These are phyloP conservation scores for Parasitella parasitica DNA, from an alignment of 371 early-diverging fungal species.

Conservation along the genomic window DNA sequence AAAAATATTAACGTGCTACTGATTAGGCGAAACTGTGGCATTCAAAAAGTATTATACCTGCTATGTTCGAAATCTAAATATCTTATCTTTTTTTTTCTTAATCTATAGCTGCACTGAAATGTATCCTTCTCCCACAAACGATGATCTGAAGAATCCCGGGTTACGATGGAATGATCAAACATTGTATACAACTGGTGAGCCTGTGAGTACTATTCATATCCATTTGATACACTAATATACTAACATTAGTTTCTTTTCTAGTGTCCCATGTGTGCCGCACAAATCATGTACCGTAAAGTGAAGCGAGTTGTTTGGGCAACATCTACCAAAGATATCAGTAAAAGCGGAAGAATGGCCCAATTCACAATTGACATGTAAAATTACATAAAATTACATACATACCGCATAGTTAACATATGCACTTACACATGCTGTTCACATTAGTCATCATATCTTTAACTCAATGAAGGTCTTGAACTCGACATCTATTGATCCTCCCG, in stretches of 20 bases:
- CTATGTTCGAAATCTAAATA: neutral
- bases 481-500: slow-evolving; percentile 10
- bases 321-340: slow-evolving; percentile 28
- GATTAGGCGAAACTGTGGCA: slow-evolving; percentile 31
- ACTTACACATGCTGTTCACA: neutral
- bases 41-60: slow-evolving; percentile 33
- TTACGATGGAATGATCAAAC: slow-evolving; percentile 34
- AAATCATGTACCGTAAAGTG: slow-evolving; percentile 32
- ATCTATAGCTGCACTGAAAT: slow-evolving; percentile 7
- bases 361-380: slow-evolving; percentile 28
- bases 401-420: neutral
- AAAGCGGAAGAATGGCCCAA: slow-evolving; percentile 27
- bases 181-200: slow-evolving; percentile 39
- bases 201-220: slow-evolving; percentile 17
- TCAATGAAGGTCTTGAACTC: slow-evolving; percentile 21
- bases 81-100: neutral
- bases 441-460: slow-evolving; percentile 25
- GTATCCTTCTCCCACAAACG: slow-evolving; percentile 34
- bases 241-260: neutral
- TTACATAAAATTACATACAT: neutral
- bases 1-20: neutral
- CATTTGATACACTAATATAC: too few species aligned
- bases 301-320: slow-evolving; percentile 37
- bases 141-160: slow-evolving; percentile 31
- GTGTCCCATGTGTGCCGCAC: slow-evolving; percentile 40